Evolutionary conservation across 2,329 filamentous ascomycete genomes (phyloP), one percentile per base, ranked within the genome.

Genomic region (Tolypocladium endophyticum): DNA sequence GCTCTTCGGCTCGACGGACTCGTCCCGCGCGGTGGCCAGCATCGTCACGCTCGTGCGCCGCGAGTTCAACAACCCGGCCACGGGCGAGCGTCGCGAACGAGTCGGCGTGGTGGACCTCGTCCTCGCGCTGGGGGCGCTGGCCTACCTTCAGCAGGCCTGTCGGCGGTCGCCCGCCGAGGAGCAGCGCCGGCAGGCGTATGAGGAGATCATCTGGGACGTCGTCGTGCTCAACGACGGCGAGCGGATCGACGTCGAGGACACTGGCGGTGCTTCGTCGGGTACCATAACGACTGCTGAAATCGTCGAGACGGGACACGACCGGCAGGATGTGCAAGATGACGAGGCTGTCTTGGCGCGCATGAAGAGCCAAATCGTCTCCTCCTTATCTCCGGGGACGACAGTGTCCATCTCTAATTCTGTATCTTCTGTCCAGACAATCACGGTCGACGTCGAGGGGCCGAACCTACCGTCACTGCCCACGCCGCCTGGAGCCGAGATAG

Each of bases 1-100:
- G 63, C 80, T 87, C 45, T 81, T 88, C 35, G 86, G 86, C 18
- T 86, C 83, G 2, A 88, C 86, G n/a, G 86, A 88, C 68, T 87
- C 85, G 2, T 87, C 85, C 2, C 75, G 85, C 47, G 85, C 86
- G 14, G 86, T 88, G 61, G 83, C 85, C 2, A 85, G 84, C 68
- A 87, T 88, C 66, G 79, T 88, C 63, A 82, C 82, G 1, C 73
- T 88, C 38, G 80, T 88, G 55, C 79, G 83, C 36, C 79, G 84
- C 60, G 86, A 88, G 69, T 86, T 88, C 61, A 79, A 81, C 58
- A 85, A 86, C 60, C 83, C 85, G 0, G 79, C 81, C 11, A 86
- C 84, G 0, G 84, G 84, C 6, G 73, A 76, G 3, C 76, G 79
- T 54, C 83, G 83, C 11, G 85, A 87, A 67, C 79, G 75, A 54